Base-by-base conservation (phyloP, 2,329 filamentous ascomycete species). In the Chalaropsis ovoidea region DNA sequence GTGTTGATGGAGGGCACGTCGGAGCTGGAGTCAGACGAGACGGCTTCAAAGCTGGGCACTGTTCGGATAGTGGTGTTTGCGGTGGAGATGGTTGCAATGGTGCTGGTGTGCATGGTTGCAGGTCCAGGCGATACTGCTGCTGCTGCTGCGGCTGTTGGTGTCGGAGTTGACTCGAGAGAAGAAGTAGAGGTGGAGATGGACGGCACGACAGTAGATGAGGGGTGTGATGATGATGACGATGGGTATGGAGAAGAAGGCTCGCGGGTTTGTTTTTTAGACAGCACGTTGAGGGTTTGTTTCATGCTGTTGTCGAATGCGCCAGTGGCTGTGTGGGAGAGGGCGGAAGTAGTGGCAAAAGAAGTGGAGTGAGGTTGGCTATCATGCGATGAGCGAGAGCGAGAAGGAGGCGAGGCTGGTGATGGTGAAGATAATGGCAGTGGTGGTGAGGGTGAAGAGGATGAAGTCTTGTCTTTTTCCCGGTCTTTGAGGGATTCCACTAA, bases 41-140 rank as follows among this genome's bases (percentile, higher is more conserved):
- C 71, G 42, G 75, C 77, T 72, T 84, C 82, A 71, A 80, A 79
- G 74, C 80, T 83, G 47, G 78, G 76, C 45, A 85, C 82, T 65
- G 81, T 79, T 68, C 82, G 81, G 68, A 85, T 85, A 39, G 82
- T 83, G 77, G 76, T 67, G 22, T 62, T 65, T 22, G 66, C 41
- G 42, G 63, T 63, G 35, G 64, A 54, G 22, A 58, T 61, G 31
- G 62, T 61, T 31, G 61, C 35, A 43, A 31, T 61, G 35, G 67
- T 75, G 70, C 69, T 75, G 75, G 66, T 62, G 58, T 63, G 65
- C 68, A 63, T 67, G 63, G 39, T 69, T 67, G 63, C 58, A 64
- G 27, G 70, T 71, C 47, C 31, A 39, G 64, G 17, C 42, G 56
- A 71, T 69, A 69, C 73, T 70, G 69, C 71, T 70, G 19, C 68